Evolutionary conservation across 2,329 filamentous ascomycete species (phyloP).

Genomic region (Trichoderma harzianum): DNA sequence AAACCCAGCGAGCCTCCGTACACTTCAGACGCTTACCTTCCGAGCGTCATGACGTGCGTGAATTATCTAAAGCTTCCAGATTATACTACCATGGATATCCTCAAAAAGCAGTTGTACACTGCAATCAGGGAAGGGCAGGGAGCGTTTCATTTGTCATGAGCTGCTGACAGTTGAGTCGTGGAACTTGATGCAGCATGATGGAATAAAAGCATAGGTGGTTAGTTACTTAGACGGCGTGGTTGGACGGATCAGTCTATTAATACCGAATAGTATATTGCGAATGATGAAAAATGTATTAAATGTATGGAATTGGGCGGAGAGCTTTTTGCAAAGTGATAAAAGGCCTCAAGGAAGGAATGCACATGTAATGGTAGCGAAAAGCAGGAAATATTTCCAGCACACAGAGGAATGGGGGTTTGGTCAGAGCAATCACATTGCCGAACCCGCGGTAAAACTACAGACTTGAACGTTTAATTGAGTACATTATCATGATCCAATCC

Average conservation of each 20-base stretch:
- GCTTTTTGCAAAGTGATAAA: background rate
- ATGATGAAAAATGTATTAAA: background rate
- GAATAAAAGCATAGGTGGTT: background rate
- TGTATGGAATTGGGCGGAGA: background rate
- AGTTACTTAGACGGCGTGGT: background rate
- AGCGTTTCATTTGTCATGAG: constrained; percentile 82
- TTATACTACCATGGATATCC: constrained; percentile 74
- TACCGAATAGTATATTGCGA: background rate
- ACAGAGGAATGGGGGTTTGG: background rate
- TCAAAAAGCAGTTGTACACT: constrained; percentile 74
- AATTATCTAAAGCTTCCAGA: constrained; percentile 98
- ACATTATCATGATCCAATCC: background rate
- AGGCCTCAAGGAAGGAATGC: background rate
- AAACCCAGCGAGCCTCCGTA: constrained; percentile 96
- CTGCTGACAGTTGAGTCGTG: background rate
- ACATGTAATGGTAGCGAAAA: background rate
- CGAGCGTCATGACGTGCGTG: constrained; percentile 99
- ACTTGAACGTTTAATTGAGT: background rate
- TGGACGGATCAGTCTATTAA: background rate
- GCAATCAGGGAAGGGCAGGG: constrained; percentile 96
- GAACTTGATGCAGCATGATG: background rate
- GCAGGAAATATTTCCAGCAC: background rate
- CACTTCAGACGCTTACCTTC: constrained; percentile 94
- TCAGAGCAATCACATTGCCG: background rate
- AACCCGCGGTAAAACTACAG: background rate